phyloP scores from a whole-genome alignment of 306 rosid genomes.

The Nissolia schottii region DNA sequence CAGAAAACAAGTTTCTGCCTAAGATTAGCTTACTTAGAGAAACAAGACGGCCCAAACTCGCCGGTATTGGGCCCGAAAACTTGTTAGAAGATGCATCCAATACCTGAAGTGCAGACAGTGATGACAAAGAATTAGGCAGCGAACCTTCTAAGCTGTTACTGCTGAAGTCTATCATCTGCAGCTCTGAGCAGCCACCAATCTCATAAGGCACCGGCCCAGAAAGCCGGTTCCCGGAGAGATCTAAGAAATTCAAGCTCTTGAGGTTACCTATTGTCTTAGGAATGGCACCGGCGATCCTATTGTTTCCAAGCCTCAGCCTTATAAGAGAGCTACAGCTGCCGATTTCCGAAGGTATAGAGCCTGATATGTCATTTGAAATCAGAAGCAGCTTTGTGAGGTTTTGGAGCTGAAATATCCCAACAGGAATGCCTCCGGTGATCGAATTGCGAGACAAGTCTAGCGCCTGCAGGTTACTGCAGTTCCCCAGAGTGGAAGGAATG shows the following conservation, averaged over 20 bases:
- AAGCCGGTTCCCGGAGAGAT: slow-evolving; percentile 68
- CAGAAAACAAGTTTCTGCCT: slow-evolving; percentile 65
- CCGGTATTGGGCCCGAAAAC: slow-evolving; percentile 54
- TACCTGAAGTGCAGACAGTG: slow-evolving; percentile 69
- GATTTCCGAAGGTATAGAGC: slow-evolving; percentile 64
- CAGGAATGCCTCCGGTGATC: slow-evolving; percentile 73
- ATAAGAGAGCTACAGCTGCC: slow-evolving; percentile 80
- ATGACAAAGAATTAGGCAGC: slow-evolving; percentile 58
- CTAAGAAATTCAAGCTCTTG: slow-evolving; percentile 64
- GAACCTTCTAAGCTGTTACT: slow-evolving; percentile 62
- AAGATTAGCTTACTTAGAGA: slow-evolving; percentile 68
- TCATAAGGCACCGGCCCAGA: slow-evolving; percentile 73
- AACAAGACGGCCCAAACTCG: slow-evolving; percentile 66
- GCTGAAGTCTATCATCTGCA: slow-evolving; percentile 86
- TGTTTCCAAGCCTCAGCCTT: slow-evolving; percentile 74
- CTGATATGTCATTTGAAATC: slow-evolving; percentile 85
- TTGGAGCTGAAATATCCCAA: slow-evolving; percentile 66
- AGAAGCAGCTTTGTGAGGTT: slow-evolving; percentile 82
- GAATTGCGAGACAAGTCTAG: slow-evolving; percentile 80
- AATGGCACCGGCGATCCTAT: slow-evolving; percentile 65
- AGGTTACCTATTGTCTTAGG: slow-evolving; percentile 67
- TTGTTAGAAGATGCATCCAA: slow-evolving; percentile 69
- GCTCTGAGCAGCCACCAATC: slow-evolving; percentile 63
- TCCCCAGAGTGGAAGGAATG: slow-evolving; percentile 62
- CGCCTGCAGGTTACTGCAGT: slow-evolving; percentile 60